Evolutionary conservation across 805 yeast species (phyloP).

Genomic region (Cyberlindnera mississippiensis): DNA sequence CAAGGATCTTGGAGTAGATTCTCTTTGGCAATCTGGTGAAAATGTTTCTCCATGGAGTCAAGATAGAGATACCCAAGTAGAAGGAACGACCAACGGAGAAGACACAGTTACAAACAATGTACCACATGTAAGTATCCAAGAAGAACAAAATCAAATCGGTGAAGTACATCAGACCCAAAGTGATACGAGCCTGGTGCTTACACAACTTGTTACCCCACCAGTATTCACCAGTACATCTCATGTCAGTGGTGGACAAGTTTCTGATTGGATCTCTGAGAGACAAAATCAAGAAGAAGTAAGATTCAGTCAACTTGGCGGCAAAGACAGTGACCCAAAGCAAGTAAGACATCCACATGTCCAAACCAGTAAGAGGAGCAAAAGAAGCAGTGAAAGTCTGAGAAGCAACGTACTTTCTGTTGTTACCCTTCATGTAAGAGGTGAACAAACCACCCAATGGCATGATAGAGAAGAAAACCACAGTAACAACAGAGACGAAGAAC

Average conservation of each 20-base stretch:
- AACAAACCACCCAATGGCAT: slow-evolving; percentile 98
- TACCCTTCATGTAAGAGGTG: slow-evolving; percentile 85
- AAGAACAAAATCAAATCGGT: slow-evolving; percentile 94
- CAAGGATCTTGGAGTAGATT: slow-evolving; percentile 95
- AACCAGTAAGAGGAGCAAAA: slow-evolving; percentile 72
- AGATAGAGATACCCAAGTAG: slow-evolving; percentile 96
- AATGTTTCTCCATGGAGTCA: slow-evolving; percentile 99
- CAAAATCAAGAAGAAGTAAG: slow-evolving; percentile 86
- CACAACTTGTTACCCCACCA: slow-evolving; percentile 82
- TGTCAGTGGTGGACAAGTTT: slow-evolving; percentile 72
- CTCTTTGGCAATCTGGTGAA: slow-evolving; percentile 98
- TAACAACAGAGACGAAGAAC: slow-evolving; percentile 82
- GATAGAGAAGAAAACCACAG: slow-evolving; percentile 79
- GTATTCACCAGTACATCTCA: slow-evolving; percentile 95
- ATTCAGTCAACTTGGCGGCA: slow-evolving; percentile 83
- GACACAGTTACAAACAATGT: slow-evolving; percentile 89
- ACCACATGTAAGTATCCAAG: slow-evolving; percentile 99
- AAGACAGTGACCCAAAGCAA: slow-evolving; percentile 87
- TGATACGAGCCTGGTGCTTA: slow-evolving; percentile 81
- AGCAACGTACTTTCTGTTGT: slow-evolving; percentile 83
- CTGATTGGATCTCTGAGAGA: slow-evolving; percentile 94
- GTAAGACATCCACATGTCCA: slow-evolving; percentile 96
- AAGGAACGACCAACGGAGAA: slow-evolving; percentile 97
- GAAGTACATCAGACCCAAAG: slow-evolving; percentile 86
- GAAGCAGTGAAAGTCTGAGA: slow-evolving; percentile 96